Base-by-base conservation (phyloP, 495 filamentous ascomycete genomes). In the Penicillium canescens region DNA sequence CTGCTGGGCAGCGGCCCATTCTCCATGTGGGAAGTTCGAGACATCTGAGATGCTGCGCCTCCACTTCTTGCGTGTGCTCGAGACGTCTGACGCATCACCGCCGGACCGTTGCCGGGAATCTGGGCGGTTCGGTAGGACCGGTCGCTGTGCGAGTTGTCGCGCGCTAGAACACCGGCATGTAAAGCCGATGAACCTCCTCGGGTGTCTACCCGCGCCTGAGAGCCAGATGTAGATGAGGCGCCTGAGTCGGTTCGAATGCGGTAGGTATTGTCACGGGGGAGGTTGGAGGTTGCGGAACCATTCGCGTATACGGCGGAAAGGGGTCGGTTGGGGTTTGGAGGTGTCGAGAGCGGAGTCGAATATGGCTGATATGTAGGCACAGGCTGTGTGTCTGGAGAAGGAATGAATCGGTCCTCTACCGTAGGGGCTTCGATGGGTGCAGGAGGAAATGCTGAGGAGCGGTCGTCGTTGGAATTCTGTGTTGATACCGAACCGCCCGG, bases 141-240 rank as follows among this genome's bases (percentile, higher is more conserved):
- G 60, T 86, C 87, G 59, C 81, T 84, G 57, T 89, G 86, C 62
- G 83, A 91, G 33, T 78, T 75, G 59, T 94, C 88, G 60, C 88
- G 79, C 33, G 81, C 78, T 6, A 84, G 86, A 13, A 87, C 78
- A 20, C 82, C 78, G 4, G 81, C 85, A 51, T 87, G 81, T 61
- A 86, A 78, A 18, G 81, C 85, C 35, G 78, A 71, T 10, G 77
- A 78, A n/a, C 81, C 81, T 37, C 80, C 78, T 58, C 87, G 79
- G 14, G 86, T 85, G 54, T 85, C 82, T 58, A 73, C 78, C 43
- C 84, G 81, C 31, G 76, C 67, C 24, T 80, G 73, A 35, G 74
- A 74, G 12, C 80, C 80, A 33, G 81, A 80, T 50, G 80, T 72
- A 7, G 86, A 86, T 3, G 84, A 81, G 40, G 80, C 80, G 31